A percentile compares a stretch with the other conserved stretches of the same genome.
phyloP scores from a whole-genome alignment of 345 rosid genomes.

The Acer saccharum region DNA sequence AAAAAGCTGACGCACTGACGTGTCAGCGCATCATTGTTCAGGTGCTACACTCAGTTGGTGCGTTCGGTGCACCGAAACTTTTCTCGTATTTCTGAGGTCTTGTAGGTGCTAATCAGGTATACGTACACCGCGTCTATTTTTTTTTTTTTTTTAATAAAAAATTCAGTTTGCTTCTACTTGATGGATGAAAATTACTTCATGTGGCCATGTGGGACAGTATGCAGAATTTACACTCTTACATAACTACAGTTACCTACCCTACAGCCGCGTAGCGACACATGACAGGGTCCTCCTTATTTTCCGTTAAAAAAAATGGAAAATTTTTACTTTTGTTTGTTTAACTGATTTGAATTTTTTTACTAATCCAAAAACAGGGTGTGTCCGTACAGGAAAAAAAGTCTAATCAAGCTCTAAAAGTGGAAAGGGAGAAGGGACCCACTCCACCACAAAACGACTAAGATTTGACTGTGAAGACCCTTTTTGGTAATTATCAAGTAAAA shows the following conservation, averaged over 20 bases:
- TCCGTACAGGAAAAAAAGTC: conserved; percentile 3
- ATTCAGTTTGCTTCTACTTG: too few species aligned
- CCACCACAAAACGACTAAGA: neutral
- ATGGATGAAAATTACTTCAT: neutral
- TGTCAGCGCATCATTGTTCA: too few species aligned
- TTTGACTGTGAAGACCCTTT: neutral
- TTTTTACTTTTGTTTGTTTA: neutral
- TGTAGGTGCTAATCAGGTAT: too few species aligned
- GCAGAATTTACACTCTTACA: neutral
- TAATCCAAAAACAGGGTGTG: neutral
- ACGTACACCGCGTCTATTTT: too few species aligned
- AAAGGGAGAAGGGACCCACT: neutral
- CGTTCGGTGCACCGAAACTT: too few species aligned
- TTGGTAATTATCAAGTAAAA: neutral
- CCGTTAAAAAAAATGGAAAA: neutral
- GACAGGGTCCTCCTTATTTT: too few species aligned
- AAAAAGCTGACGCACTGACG: too few species aligned
- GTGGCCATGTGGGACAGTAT: neutral
- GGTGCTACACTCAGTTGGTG: too few species aligned
- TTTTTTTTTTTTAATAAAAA: too few species aligned
- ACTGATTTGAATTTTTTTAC: neutral
- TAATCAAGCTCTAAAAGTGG: conserved; percentile 21
- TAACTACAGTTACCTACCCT: neutral
- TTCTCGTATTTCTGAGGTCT: too few species aligned
- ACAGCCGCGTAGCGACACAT: too few species aligned